phyloP scores from a whole-genome alignment of 306 rosid genomes.

The Castanopsis chinensis region DNA sequence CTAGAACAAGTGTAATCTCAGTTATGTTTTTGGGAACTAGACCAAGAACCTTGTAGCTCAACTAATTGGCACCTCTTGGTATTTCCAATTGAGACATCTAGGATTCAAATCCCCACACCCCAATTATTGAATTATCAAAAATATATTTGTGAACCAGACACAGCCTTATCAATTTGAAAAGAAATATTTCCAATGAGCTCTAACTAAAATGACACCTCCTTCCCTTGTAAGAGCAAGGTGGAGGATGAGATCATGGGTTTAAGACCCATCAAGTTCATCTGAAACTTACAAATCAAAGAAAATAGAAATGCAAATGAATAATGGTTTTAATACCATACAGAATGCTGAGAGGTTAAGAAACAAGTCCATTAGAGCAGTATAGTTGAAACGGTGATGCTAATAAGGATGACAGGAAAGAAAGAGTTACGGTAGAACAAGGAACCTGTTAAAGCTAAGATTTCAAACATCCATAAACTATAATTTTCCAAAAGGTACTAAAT shows the following conservation, averaged over 20 bases:
- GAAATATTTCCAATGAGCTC: neutral
- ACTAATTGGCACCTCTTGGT: no score
- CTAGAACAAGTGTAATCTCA: neutral
- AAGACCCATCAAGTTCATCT: no score
- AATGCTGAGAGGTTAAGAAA: neutral
- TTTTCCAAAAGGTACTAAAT: neutral
- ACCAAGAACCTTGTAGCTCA: no score
- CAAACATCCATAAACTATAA: neutral
- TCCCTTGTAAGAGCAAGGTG: no score
- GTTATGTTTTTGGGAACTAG: neutral
- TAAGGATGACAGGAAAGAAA: neutral
- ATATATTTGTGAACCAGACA: neutral
- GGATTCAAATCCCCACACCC: no score
- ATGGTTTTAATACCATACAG: neutral
- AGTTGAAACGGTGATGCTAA: neutral
- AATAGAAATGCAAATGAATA: neutral
- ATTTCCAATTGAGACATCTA: no score
- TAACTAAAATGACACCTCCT: no score
- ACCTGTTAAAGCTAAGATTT: neutral
- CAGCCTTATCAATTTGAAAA: neutral
- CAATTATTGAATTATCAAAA: no score
- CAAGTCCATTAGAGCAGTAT: neutral
- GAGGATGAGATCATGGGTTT: no score
- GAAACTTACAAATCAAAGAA: neutral
- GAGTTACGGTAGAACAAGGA: neutral